Evolutionary conservation across 768 basidiomycete species (phyloP).

Genomic region (Chalciporus piperatus): DNA sequence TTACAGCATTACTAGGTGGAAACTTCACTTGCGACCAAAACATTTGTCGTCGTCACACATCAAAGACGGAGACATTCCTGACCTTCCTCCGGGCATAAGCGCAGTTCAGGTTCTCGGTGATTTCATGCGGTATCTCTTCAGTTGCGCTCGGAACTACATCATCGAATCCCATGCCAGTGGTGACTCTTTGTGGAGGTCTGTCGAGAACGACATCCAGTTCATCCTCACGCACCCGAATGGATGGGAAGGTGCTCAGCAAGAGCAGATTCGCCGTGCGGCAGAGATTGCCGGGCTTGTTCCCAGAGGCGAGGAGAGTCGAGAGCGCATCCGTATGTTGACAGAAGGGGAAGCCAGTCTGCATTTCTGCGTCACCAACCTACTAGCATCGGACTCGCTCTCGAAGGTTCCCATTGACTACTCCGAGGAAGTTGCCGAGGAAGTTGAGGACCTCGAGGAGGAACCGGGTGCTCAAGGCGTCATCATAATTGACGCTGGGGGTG

Average conservation of each 20-base stretch:
- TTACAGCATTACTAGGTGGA: constrained; percentile 22
- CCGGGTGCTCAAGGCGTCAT: constrained; percentile 36
- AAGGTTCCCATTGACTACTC: not conserved
- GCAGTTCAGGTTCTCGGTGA: constrained; percentile 23
- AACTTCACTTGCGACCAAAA: constrained; percentile 36
- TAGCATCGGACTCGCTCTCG: constrained; percentile 31
- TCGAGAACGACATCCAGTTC: constrained; percentile 20
- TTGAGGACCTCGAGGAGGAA: not conserved
- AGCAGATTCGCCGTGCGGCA: constrained; percentile 27
- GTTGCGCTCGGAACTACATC: constrained; percentile 22
- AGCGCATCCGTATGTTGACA: constrained; percentile 24
- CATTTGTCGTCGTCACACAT: constrained; percentile 23
- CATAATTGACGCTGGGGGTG: constrained; percentile 45
- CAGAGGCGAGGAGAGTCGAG: constrained; percentile 3
- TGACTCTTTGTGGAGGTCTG: constrained; percentile 19
- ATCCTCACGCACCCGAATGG: constrained; percentile 31
- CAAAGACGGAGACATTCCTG: constrained; percentile 17
- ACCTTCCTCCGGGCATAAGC: constrained; percentile 21
- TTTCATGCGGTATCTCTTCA: constrained; percentile 28
- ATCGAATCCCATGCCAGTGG: constrained; percentile 28
- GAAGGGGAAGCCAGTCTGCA: constrained; percentile 29
- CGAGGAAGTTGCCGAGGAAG: not conserved
- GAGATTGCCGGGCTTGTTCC: constrained; percentile 24
- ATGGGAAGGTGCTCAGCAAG: constrained; percentile 31
- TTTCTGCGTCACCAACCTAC: constrained; percentile 41